phyloP scores from a whole-genome alignment of 2,329 filamentous ascomycete genomes.

The Curvularia sp. region DNA sequence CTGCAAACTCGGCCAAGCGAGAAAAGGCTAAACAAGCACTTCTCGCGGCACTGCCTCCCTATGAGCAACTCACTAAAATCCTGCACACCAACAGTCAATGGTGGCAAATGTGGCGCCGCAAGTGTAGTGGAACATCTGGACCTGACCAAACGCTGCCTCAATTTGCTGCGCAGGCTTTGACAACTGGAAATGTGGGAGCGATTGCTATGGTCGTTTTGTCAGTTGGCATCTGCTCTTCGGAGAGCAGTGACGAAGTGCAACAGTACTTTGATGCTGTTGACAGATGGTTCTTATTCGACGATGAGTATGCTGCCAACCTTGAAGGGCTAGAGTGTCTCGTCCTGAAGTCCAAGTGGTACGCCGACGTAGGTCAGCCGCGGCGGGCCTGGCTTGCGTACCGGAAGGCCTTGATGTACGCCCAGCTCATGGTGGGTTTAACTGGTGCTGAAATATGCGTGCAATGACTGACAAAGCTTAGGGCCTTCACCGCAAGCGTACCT shows the following conservation, averaged over 20 bases:
- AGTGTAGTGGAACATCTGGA: constrained; percentile 53
- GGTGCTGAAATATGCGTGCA: background rate
- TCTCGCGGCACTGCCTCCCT: constrained; percentile 45
- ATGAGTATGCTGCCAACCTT: constrained; percentile 59
- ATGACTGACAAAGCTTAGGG: constrained; percentile 40
- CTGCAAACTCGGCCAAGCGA: constrained; percentile 39
- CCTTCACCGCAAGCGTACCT: constrained; percentile 49
- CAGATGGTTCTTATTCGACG: constrained; percentile 58
- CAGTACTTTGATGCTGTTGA: constrained; percentile 58
- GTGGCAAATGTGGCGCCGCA: constrained; percentile 55
- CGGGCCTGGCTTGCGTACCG: constrained; percentile 62
- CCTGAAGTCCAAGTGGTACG: constrained; percentile 61
- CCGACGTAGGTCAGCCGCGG: constrained; percentile 63
- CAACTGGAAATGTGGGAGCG: constrained; percentile 52
- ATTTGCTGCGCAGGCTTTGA: constrained; percentile 56
- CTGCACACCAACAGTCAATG: constrained; percentile 50
- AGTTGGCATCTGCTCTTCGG: constrained; percentile 51
- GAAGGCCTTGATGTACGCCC: constrained; percentile 60
- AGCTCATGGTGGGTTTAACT: constrained; percentile 58
- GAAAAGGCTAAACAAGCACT: constrained; percentile 49
- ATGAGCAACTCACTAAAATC: constrained; percentile 44
- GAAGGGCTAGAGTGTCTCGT: constrained; percentile 63
- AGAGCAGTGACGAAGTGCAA: constrained; percentile 56
- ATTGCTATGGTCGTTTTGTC: constrained; percentile 48
- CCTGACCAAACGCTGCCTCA: constrained; percentile 47